These are phyloP conservation scores for Corylus heterophylla DNA, from an alignment of 306 rosid species.

Conservation along the genomic window DNA sequence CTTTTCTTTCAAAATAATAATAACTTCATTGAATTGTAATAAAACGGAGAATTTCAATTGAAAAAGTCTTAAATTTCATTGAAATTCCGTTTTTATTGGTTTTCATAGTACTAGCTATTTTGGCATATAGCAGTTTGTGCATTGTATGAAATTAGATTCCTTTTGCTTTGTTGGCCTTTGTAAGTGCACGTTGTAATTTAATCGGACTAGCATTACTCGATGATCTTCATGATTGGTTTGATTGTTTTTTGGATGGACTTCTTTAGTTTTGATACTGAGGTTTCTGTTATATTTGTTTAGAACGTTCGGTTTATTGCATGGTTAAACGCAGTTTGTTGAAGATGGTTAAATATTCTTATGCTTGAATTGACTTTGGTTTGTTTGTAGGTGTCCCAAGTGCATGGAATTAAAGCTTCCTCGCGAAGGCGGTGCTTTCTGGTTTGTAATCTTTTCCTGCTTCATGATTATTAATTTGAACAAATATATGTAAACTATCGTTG, in stretches of 20 bases:
- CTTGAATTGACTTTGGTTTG: background rate
- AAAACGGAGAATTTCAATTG: background rate
- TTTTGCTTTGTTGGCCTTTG: background rate
- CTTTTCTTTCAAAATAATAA: background rate
- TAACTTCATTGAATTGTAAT: background rate
- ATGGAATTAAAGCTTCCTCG: conserved; percentile 89
- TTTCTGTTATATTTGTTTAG: background rate
- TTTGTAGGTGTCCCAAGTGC: conserved; percentile 87
- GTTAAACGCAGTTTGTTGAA: background rate
- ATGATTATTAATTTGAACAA: background rate
- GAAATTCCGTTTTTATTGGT: background rate
- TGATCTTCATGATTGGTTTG: background rate
- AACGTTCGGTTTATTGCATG: background rate
- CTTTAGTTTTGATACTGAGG: background rate
- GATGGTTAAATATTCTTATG: background rate
- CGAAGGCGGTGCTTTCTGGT: conserved; percentile 91
- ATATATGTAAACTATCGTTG: background rate
- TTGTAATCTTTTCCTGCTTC: conserved; percentile 35
- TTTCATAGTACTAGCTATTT: background rate
- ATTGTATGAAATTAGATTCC: no score
- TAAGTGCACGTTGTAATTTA: background rate
- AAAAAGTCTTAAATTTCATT: background rate
- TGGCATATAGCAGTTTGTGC: background rate
- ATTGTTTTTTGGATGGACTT: background rate
- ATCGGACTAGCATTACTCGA: background rate